Evolutionary conservation across 2,329 filamentous ascomycete genomes (phyloP).

Genomic region (Cladosporium cucumerinum): DNA sequence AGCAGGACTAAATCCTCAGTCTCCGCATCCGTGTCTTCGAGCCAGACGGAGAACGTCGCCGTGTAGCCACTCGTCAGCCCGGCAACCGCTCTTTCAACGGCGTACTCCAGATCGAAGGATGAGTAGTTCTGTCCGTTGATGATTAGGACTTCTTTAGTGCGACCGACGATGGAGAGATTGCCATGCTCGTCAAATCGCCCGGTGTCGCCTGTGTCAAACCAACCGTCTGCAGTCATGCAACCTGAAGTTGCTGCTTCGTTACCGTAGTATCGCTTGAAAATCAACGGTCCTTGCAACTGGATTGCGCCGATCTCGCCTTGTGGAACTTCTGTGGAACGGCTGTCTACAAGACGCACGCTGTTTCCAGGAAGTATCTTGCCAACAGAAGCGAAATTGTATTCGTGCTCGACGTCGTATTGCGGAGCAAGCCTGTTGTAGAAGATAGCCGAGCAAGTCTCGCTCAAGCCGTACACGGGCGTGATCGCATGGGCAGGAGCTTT

Average conservation of each 20-base stretch:
- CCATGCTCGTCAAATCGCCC: slow-evolving; percentile 23
- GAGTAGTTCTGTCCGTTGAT: slow-evolving; percentile 27
- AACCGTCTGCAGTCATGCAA: slow-evolving; percentile 36
- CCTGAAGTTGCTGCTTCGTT: slow-evolving; percentile 36
- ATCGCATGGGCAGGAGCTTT: background rate
- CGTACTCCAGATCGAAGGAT: slow-evolving; percentile 25
- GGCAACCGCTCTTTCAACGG: slow-evolving; percentile 21
- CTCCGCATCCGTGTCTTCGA: slow-evolving; percentile 20
- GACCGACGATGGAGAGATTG: slow-evolving; percentile 23
- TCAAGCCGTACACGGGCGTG: background rate
- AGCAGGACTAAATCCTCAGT: slow-evolving; percentile 23
- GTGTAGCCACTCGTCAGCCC: slow-evolving; percentile 21
- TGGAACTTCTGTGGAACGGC: background rate
- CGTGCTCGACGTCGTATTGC: slow-evolving; percentile 19
- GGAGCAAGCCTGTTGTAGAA: slow-evolving; percentile 24
- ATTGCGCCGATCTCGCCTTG: background rate
- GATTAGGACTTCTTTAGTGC: slow-evolving; percentile 25
- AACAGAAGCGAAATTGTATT: slow-evolving; percentile 22
- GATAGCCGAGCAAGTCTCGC: slow-evolving; percentile 17
- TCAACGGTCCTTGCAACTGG: slow-evolving; percentile 22
- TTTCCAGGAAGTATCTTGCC: slow-evolving; percentile 11
- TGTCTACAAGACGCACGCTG: background rate
- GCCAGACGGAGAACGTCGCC: slow-evolving; percentile 24
- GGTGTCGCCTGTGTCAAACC: slow-evolving; percentile 33
- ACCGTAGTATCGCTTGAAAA: slow-evolving; percentile 40